Base-by-base conservation (phyloP, 2,329 filamentous ascomycete species). In the Clonostachys sp. region DNA sequence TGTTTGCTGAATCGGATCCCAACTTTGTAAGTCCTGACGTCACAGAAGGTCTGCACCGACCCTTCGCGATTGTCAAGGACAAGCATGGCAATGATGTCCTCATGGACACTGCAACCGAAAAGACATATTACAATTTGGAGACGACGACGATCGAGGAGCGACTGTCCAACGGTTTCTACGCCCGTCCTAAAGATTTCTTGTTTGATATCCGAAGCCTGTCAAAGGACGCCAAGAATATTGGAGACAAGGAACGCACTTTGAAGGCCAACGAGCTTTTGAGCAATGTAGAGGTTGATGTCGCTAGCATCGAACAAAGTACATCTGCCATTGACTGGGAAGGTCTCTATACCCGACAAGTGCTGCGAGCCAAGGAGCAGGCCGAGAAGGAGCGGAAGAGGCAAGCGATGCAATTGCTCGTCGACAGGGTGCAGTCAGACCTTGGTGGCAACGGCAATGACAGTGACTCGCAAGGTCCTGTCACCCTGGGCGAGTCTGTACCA, bases 91-190 rank as follows among this genome's bases (percentile, higher is more conserved):
- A 87, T 12, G 76, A 82, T 39, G 91, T 91, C 14, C 72, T 99
- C 41, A 75, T 83, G 38, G 88, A 97, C 54, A 83, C 81, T 6
- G 77, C 78, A 3, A 89, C 83, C 2, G 83, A 83, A 48, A 96
- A 94, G 64, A 94, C 91, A 64, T 97, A 86, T 65, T 97, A 96
- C 73, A 99, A 99, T 56, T 74, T 99, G 42, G 91, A 97, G 61
- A 88, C 92, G 12, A 86, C 86, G 5, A 92, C 87, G 1, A 96
- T 99, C 46, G 94, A 99, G 70, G 91, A 96, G 63, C 85, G 94
- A n/a, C 74, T 99, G 34, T 95, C 91, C 5, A 97, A 99, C 63
- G 94, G 94, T 6, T 99, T 90, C 67, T 99, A 99, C 67, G 89
- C 91, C 56, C 83, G 91, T 12, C 89, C 91, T 0, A 86, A 86